Conservation (phyloP, 805 yeast genomes). For the Diddensiella transvaalensis region DNA sequence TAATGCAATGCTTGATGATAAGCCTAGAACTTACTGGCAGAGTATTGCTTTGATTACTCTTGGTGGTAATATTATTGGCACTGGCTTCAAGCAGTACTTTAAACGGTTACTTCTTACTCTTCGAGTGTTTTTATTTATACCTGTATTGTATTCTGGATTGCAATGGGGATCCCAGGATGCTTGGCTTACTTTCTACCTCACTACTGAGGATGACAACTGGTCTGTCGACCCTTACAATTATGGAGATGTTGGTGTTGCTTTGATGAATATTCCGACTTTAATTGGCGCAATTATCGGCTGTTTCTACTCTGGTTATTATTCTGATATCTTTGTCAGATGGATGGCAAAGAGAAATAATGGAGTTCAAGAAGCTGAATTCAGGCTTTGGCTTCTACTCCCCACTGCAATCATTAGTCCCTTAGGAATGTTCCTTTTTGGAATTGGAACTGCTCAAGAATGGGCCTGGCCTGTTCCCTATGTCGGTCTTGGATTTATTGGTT, state of each 20-base stretch:
- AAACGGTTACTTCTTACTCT: conserved; percentile 47
- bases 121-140: conserved; percentile 39
- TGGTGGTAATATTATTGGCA: conserved; percentile 54
- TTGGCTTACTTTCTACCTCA: conserved; percentile 67
- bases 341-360: conserved; percentile 50
- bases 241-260: conserved; percentile 63
- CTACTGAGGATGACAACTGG: conserved; percentile 67
- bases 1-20: neutral
- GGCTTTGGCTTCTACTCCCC: conserved; percentile 48
- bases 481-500: conserved; percentile 55
- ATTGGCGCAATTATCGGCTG: conserved; percentile 52
- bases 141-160: conserved; percentile 59
- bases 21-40: conserved; percentile 38
- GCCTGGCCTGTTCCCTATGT: conserved; percentile 54
- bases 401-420: conserved; percentile 51
- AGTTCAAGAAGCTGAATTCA: conserved; percentile 51
- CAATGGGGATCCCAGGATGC: conserved; percentile 83
- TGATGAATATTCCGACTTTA: conserved; percentile 69
- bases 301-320: conserved; percentile 45
- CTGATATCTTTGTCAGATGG: conserved; percentile 56
- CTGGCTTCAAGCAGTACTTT: conserved; percentile 63
- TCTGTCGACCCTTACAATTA: conserved; percentile 65
- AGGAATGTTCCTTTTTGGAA: conserved; percentile 58
- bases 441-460: conserved; percentile 52
- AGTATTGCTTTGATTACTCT: conserved; percentile 41